These are phyloP conservation scores for Catunica adiposa DNA, from an alignment of 2,329 filamentous ascomycete species.

Conservation along the genomic window DNA sequence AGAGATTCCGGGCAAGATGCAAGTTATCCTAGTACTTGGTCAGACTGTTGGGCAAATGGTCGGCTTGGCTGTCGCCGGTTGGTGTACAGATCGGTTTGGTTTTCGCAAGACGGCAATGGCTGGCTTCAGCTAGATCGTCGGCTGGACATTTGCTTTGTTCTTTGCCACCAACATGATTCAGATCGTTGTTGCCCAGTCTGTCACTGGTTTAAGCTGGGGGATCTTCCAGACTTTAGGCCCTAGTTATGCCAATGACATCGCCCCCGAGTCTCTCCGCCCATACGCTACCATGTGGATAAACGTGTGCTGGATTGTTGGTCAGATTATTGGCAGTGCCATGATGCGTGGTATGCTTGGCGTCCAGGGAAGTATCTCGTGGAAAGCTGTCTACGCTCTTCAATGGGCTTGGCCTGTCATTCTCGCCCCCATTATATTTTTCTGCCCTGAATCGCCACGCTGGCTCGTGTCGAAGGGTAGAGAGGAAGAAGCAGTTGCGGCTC, in stretches of 20 bases:
- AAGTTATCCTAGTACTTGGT: conserved; percentile 28
- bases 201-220: conserved; percentile 26
- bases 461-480: conserved; percentile 25
- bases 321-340: conserved; percentile 26
- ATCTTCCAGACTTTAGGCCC: conserved; percentile 25
- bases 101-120: conserved; percentile 27
- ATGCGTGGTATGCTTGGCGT: conserved; percentile 22
- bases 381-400: conserved; percentile 28
- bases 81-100: conserved; percentile 25
- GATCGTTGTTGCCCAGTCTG: conserved; percentile 25
- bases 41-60: conserved; percentile 29
- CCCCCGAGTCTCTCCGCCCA: conserved; percentile 21
- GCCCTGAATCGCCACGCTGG: conserved; percentile 28
- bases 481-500: conserved; percentile 18
- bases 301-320: conserved; percentile 27
- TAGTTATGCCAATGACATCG: conserved; percentile 27
- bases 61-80: conserved; percentile 28
- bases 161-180: conserved; percentile 23
- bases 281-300: conserved; percentile 27
- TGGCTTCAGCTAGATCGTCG: conserved; percentile 21
- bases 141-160: conserved; percentile 27
- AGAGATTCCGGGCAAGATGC: conserved; percentile 30
- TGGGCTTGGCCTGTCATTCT: conserved; percentile 29
- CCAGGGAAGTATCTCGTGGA: conserved; percentile 25
- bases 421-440: conserved; percentile 22